Conservation (phyloP, 2,329 filamentous ascomycete species). For the Botrytis fragariae region DNA sequence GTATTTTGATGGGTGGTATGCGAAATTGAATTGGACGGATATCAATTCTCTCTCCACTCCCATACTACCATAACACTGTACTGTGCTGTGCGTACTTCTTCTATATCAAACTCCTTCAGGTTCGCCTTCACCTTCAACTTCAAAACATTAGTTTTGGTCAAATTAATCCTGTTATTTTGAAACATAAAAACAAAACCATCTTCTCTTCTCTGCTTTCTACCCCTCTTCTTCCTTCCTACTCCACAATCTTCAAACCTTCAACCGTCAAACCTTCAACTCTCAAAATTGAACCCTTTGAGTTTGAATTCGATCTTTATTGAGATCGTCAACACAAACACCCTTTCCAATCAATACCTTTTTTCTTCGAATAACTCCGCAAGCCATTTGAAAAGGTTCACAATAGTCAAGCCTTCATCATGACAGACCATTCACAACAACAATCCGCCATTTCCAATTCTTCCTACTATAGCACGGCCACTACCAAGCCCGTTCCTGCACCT, state of each 20-base stretch:
- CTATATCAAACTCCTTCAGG: background rate
- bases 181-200: background rate
- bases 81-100: background rate
- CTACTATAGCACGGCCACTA: constrained; percentile 3
- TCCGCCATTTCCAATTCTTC: constrained; percentile 10
- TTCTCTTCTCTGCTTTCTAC: background rate
- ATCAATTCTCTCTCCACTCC: background rate
- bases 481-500: background rate
- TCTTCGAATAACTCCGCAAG: background rate
- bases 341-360: background rate
- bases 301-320: background rate
- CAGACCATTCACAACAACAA: constrained; percentile 6
- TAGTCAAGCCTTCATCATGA: background rate
- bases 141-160: background rate
- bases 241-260: background rate
- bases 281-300: background rate
- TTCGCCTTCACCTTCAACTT: background rate
- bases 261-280: background rate
- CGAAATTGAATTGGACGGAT: background rate
- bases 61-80: too few species aligned
- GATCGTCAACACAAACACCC: background rate
- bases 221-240: background rate
- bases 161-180: background rate
- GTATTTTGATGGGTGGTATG: background rate
- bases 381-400: background rate